phyloP scores from a whole-genome alignment of 495 filamentous ascomycete species.

The Penicillium bialowiezense region DNA sequence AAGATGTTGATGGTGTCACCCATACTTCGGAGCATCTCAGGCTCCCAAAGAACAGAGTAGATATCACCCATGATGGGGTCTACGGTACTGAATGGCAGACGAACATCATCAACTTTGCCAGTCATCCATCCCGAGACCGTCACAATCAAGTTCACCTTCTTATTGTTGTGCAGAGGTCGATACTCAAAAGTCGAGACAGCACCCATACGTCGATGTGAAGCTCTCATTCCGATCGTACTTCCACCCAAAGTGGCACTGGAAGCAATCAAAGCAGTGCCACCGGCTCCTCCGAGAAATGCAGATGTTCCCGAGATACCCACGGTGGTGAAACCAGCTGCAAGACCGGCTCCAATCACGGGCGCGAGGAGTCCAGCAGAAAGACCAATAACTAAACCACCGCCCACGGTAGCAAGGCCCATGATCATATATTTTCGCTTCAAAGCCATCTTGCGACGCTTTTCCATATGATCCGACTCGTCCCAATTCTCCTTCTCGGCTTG shows the following conservation, averaged over 20 bases:
- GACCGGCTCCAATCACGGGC: slow-evolving; percentile 89
- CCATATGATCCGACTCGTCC: slow-evolving; percentile 95
- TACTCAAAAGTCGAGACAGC: slow-evolving; percentile 97
- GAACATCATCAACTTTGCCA: slow-evolving; percentile 93
- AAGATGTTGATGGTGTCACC: slow-evolving; percentile 98
- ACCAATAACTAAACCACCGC: slow-evolving; percentile 92
- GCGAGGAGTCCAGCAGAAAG: slow-evolving; percentile 89
- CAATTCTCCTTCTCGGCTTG: slow-evolving; percentile 90
- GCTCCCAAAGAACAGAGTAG: slow-evolving; percentile 97
- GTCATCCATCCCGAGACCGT: slow-evolving; percentile 98
- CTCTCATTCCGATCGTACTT: slow-evolving; percentile 76
- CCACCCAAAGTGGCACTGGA: slow-evolving; percentile 85
- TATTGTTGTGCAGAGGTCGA: slow-evolving; percentile 93
- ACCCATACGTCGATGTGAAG: slow-evolving; percentile 81
- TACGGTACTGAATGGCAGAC: slow-evolving; percentile 90
- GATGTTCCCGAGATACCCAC: slow-evolving; percentile 90
- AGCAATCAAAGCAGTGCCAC: slow-evolving; percentile 91
- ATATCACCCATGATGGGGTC: slow-evolving; percentile 98
- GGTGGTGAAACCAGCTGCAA: slow-evolving; percentile 92
- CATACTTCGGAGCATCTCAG: slow-evolving; percentile 96
- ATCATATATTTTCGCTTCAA: slow-evolving; percentile 81
- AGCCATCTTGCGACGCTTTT: slow-evolving; percentile 74
- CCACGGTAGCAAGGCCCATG: slow-evolving; percentile 96
- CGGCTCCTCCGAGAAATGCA: slow-evolving; percentile 85
- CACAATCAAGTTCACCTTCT: slow-evolving; percentile 92